A percentile compares a stretch with the other conserved stretches of the same genome.
Evolutionary conservation across 441 rosid species (phyloP).

Genomic region (Gossypium schwendimanii): DNA sequence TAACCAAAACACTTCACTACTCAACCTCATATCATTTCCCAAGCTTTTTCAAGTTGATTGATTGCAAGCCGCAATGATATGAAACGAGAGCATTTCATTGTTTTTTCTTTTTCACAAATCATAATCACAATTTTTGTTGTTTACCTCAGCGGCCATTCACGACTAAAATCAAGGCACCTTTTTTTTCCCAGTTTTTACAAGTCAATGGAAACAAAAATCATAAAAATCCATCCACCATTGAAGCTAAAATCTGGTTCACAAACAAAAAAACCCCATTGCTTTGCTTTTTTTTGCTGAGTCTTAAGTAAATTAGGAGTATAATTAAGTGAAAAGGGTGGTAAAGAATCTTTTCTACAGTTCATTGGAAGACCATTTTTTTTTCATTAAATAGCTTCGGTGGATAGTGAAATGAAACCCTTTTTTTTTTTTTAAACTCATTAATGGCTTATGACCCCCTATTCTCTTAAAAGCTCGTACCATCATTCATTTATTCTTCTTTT

Average conservation of each 20-base stretch:
- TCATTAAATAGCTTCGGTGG: slow-evolving; percentile 23
- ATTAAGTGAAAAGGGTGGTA: not conserved
- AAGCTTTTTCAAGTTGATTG: not conserved
- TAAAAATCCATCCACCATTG: not conserved
- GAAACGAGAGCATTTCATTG: not conserved
- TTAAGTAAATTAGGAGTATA: not conserved
- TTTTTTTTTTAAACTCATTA: slow-evolving; percentile 8
- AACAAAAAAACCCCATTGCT: not conserved
- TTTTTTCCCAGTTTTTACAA: not conserved
- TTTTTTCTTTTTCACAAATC: not conserved
- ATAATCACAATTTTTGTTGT: not conserved
- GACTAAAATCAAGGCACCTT: not conserved
- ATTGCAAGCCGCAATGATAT: not conserved
- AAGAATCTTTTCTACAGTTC: not conserved
- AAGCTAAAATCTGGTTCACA: not conserved
- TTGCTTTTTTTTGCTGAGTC: not conserved
- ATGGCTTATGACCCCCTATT: slow-evolving; percentile 1
- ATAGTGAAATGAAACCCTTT: slow-evolving; percentile 2
- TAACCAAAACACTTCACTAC: too few relatives aligned
- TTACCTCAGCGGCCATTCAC: not conserved
- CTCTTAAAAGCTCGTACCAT: slow-evolving; percentile 21
- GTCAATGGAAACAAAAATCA: not conserved
- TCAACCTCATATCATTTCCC: too few relatives aligned
- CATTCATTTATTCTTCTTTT: not conserved
- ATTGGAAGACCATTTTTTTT: not conserved